These are phyloP conservation scores for Neofusicoccum sp. DNA, from an alignment of 2,329 filamentous ascomycete genomes.

Conservation along the genomic window DNA sequence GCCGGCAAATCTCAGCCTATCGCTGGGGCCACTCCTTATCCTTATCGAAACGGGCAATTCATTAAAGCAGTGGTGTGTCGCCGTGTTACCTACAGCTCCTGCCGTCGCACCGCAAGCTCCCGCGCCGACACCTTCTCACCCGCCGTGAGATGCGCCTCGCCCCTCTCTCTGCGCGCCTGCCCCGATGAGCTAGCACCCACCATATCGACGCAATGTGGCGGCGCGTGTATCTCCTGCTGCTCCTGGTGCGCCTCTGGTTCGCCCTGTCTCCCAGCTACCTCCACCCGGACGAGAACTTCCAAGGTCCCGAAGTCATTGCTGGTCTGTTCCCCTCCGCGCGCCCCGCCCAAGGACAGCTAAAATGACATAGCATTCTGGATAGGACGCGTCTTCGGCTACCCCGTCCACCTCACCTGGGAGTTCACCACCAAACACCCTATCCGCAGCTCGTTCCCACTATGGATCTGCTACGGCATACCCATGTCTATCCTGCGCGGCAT, in stretches of 20 bases:
- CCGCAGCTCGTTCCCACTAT: slow-evolving; percentile 93
- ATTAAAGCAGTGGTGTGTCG: slow-evolving; percentile 6
- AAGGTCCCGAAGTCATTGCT: slow-evolving; percentile 94
- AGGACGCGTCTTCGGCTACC: slow-evolving; percentile 93
- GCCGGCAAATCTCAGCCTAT: slow-evolving; percentile 2
- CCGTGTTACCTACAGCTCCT: not conserved
- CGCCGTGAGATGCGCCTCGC: not conserved
- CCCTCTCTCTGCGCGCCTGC: not conserved
- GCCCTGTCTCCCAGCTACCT: slow-evolving; percentile 93
- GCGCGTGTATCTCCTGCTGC: slow-evolving; percentile 79
- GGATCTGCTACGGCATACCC: slow-evolving; percentile 90
- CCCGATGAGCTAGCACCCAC: not conserved
- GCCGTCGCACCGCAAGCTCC: not conserved
- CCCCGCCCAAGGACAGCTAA: slow-evolving; percentile 12
- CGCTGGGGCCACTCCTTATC: slow-evolving; percentile 3
- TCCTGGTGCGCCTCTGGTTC: slow-evolving; percentile 88
- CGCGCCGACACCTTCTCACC: not conserved
- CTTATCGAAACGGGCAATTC: slow-evolving; percentile 9
- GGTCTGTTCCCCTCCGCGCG: slow-evolving; percentile 57
- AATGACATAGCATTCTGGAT: slow-evolving; percentile 10
- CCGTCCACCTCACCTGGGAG: slow-evolving; percentile 89
- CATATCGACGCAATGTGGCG: slow-evolving; percentile 70
- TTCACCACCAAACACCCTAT: slow-evolving; percentile 87
- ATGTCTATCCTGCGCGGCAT: slow-evolving; percentile 93
- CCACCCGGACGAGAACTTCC: slow-evolving; percentile 98